A percentile compares a stretch with the other conserved stretches of the same genome.
These are phyloP conservation scores for Maudiozyma bulderi DNA, from an alignment of 805 yeast genomes.

Conservation along the genomic window DNA sequence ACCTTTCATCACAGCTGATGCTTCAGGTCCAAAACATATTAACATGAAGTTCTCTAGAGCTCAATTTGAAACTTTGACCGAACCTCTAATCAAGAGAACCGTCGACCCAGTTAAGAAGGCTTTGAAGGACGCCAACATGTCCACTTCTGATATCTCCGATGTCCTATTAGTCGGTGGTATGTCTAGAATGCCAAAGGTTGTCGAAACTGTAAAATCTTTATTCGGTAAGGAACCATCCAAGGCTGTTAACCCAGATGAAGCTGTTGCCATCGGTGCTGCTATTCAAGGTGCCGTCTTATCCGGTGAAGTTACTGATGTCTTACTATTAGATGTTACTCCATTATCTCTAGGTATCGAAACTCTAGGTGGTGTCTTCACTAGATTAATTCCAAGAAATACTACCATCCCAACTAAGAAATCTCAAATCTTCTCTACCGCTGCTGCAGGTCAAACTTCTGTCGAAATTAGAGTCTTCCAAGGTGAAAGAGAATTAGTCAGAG, in stretches of 20 bases:
- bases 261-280: slow-evolving; percentile 94
- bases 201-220: slow-evolving; percentile 56
- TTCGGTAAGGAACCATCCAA: slow-evolving; percentile 81
- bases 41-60: slow-evolving; percentile 59
- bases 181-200: slow-evolving; percentile 83
- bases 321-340: slow-evolving; percentile 81
- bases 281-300: slow-evolving; percentile 95
- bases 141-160: slow-evolving; percentile 62
- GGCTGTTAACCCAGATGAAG: slow-evolving; percentile 91
- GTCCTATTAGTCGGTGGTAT: slow-evolving; percentile 78
- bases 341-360: slow-evolving; percentile 92
- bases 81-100: slow-evolving; percentile 60
- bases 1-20: slow-evolving; percentile 79
- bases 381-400: slow-evolving; percentile 80
- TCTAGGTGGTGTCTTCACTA: slow-evolving; percentile 95
- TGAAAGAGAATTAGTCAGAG: slow-evolving; percentile 96
- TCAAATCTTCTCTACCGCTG: slow-evolving; percentile 92
- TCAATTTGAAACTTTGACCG: slow-evolving; percentile 60
- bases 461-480: slow-evolving; percentile 98
- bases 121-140: slow-evolving; percentile 61
- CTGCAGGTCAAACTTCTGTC: slow-evolving; percentile 92
- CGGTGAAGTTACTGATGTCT: slow-evolving; percentile 89
- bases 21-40: slow-evolving; percentile 61
- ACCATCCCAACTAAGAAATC: slow-evolving; percentile 96
- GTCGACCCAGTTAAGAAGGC: slow-evolving; percentile 73